Percentiles rank a stretch among this genome's conserved stretches.
These are phyloP conservation scores for Aspergillus intermedius DNA, from an alignment of 2,329 filamentous ascomycete genomes.

Conservation along the genomic window DNA sequence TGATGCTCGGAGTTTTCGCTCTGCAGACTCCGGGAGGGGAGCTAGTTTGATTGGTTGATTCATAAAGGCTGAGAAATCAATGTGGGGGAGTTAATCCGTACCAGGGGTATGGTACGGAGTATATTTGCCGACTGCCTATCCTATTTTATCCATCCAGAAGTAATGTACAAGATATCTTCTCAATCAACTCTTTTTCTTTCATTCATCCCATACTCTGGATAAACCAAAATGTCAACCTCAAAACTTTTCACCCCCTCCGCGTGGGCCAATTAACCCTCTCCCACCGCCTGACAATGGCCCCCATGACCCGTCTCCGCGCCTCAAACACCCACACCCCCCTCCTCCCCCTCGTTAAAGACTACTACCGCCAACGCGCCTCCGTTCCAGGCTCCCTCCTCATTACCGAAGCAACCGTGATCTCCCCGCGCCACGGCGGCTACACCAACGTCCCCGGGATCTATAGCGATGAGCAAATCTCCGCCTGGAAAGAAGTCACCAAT, in stretches of 20 bases:
- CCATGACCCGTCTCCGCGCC: slow-evolving; percentile 48
- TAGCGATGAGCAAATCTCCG: slow-evolving; percentile 49
- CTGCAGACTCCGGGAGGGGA: too few relatives aligned
- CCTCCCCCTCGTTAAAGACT: slow-evolving; percentile 39
- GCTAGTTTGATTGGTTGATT: too few relatives aligned
- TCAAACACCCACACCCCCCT: slow-evolving; percentile 44
- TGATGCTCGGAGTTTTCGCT: too few relatives aligned
- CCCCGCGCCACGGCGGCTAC: slow-evolving; percentile 41
- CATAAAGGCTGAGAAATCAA: too few relatives aligned
- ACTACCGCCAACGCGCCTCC: slow-evolving; percentile 50
- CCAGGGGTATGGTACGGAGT: too few relatives aligned
- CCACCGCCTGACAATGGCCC: slow-evolving; percentile 48
- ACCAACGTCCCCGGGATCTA: slow-evolving; percentile 54
- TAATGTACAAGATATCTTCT: too few relatives aligned
- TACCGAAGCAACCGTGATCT: slow-evolving; percentile 52
- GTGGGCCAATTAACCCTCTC: slow-evolving; percentile 33
- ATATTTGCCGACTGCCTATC: too few relatives aligned
- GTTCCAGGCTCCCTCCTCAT: slow-evolving; percentile 53
- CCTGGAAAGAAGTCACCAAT: slow-evolving; percentile 56
- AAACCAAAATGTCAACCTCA: background rate
- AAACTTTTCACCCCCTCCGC: slow-evolving; percentile 23
- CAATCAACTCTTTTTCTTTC: too few relatives aligned
- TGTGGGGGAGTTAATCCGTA: too few relatives aligned
- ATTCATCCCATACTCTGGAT: too few relatives aligned
- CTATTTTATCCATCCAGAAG: too few relatives aligned